Percentiles rank a stretch among this genome's conserved stretches.
These are phyloP conservation scores for Halophytophthora polymorphica DNA, from an alignment of 352 stramenopile species.

Conservation along the genomic window DNA sequence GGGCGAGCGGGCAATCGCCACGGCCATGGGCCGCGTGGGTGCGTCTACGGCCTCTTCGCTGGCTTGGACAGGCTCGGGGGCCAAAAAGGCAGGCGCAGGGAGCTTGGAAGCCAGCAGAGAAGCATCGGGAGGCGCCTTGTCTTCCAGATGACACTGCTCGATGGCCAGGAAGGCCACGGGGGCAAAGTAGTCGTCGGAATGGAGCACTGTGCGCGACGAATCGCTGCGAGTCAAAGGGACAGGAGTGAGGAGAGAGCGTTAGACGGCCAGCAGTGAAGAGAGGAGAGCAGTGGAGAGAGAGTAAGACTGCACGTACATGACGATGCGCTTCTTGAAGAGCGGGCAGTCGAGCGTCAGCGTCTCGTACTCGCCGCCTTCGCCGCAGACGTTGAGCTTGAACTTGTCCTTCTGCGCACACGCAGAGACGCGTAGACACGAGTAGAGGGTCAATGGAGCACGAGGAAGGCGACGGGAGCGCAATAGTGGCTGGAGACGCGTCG, in stretches of 20 bases:
- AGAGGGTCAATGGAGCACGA: conserved; percentile 7
- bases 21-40: conserved; percentile 17
- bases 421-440: neutral
- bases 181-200: conserved; percentile 90
- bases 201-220: conserved; percentile 89
- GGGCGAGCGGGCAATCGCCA: conserved; percentile 18
- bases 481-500: neutral
- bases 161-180: conserved; percentile 93
- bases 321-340: conserved; percentile 92
- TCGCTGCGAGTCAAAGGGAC: conserved; percentile 50
- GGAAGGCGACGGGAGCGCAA: conserved; percentile 7
- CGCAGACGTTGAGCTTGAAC: conserved; percentile 97
- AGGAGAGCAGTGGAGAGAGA: neutral
- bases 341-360: conserved; percentile 98
- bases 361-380: conserved; percentile 99
- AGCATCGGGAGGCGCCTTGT: conserved; percentile 60
- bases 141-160: conserved; percentile 85
- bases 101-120: conserved; percentile 41
- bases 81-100: conserved; percentile 4
- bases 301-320: conserved; percentile 56
- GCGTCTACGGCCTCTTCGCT: neutral
- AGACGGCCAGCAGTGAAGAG: conserved; percentile 2
- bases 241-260: conserved; percentile 4
- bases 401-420: conserved; percentile 75
- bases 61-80: neutral